Base-by-base conservation (phyloP, 23 red algal species). In the Chondrus crispus region DNA sequence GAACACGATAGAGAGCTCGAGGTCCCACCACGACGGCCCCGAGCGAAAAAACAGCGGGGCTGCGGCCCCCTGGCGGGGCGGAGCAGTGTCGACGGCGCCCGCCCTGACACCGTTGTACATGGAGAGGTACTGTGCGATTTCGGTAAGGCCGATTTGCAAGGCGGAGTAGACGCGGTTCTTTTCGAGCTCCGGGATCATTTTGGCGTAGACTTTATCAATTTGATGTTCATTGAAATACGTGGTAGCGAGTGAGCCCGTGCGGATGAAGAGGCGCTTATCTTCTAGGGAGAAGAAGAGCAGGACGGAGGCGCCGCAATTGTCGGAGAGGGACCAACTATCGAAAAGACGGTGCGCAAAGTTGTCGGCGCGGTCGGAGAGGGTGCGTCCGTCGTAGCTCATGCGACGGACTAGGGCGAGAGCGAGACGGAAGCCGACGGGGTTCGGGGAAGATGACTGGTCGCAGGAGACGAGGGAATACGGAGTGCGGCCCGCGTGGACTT, bases 261-360 rank as follows among this genome's bases (percentile, higher is more conserved):
- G 64, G 18, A 89, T 89, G 54, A 62, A 89, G 68, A 89, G 57
- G 49, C 69, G 45, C 42, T 47, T 35, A 46, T 89, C 85, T 28
- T 78, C 85, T 46, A 89, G 42, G 3, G 85, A 89, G 18, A 89
- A 33, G 36, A 89, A 89, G 46, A 89, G 85, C 22, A 89, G 46
- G 43, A 89, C 70, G 14, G 60, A 41, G 16, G 85, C 68, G 26
- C 66, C 68, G 46, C 85, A 89, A 20, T 73, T 73, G 9, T 62
- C 44, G 19, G 46, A 10, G 4, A 89, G 37, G 14, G 60, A 51
- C 85, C 85, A 89, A 29, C 60, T 57, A 6, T 35, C 11, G 50
- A 89, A 89, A 51, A 89, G 30, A 16, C 32, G 16, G 3, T 76
- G 28, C 53, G 54, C 85, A 79, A 78, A 89, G 72, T 53, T 38